Percentiles rank a stretch among this genome's conserved stretches.
These are phyloP conservation scores for Plasmodium chabaudi DNA, from an alignment of 169 alveolate species.

Conservation along the genomic window DNA sequence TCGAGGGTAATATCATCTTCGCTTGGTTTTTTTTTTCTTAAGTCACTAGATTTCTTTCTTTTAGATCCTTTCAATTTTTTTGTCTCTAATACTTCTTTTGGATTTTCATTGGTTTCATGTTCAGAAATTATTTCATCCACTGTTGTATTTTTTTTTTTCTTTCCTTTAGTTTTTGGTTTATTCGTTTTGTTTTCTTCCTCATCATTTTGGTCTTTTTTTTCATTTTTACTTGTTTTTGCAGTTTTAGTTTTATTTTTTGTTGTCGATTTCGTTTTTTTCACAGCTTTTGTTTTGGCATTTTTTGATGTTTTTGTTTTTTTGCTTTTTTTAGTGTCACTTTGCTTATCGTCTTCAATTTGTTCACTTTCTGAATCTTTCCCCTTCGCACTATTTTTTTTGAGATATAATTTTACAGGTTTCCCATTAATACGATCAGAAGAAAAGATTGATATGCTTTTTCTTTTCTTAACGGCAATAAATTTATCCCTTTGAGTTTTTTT, in stretches of 20 bases:
- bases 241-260: not conserved
- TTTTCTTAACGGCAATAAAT: not conserved
- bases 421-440: not conserved
- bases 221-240: conserved; percentile 2
- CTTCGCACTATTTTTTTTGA: not conserved
- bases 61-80: not conserved
- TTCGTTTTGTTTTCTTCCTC: not conserved
- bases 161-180: not conserved
- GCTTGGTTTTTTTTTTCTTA: too few relatives aligned
- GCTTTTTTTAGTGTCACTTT: not conserved
- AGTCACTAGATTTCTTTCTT: not conserved
- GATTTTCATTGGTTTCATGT: not conserved
- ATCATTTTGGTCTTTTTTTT: not conserved
- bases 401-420: not conserved
- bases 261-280: not conserved
- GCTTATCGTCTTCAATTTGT: too few relatives aligned
- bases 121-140: not conserved
- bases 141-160: not conserved
- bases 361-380: not conserved
- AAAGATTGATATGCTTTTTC: not conserved
- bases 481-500: not conserved
- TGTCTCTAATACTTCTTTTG: not conserved
- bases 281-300: not conserved
- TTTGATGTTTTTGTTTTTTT: not conserved
- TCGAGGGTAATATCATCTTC: too few relatives aligned